Evolutionary conservation across 2,329 filamentous ascomycete species (phyloP).

Genomic region (Xylariaceae sp.): DNA sequence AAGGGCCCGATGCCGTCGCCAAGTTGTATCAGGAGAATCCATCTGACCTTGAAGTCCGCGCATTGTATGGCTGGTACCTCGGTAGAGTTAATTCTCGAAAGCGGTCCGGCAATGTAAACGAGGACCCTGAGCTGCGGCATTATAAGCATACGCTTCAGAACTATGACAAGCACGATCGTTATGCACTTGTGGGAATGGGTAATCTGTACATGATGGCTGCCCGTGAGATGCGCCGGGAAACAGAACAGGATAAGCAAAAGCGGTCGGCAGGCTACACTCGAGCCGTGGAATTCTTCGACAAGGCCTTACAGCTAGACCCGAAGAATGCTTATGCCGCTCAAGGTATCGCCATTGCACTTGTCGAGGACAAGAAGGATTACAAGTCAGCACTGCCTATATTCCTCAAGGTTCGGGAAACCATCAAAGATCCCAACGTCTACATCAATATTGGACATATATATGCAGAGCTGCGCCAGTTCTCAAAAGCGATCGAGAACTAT

Average conservation of each 20-base stretch:
- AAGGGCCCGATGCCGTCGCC: slow-evolving; percentile 82
- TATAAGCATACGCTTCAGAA: slow-evolving; percentile 96
- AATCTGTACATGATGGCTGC: slow-evolving; percentile 87
- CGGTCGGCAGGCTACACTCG: slow-evolving; percentile 84
- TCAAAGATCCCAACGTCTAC: slow-evolving; percentile 85
- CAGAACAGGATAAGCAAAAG: slow-evolving; percentile 89
- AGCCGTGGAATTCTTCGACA: slow-evolving; percentile 98
- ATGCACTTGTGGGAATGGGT: slow-evolving; percentile 94
- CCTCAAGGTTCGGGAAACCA: slow-evolving; percentile 84
- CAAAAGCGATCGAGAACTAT: slow-evolving; percentile 92
- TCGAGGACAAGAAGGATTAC: slow-evolving; percentile 92
- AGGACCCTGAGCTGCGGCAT: slow-evolving; percentile 90
- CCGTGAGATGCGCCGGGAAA: slow-evolving; percentile 90
- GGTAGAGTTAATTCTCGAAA: slow-evolving; percentile 81
- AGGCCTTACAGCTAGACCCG: slow-evolving; percentile 90
- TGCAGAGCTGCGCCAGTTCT: slow-evolving; percentile 85
- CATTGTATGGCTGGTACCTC: slow-evolving; percentile 93
- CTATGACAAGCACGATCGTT: slow-evolving; percentile 97
- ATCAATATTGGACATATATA: slow-evolving; percentile 95
- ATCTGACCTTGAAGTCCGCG: slow-evolving; percentile 85
- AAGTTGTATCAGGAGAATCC: slow-evolving; percentile 85
- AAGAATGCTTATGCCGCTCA: slow-evolving; percentile 97
- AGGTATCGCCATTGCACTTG: slow-evolving; percentile 89
- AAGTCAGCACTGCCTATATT: slow-evolving; percentile 83
- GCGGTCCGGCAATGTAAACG: slow-evolving; percentile 74